phyloP scores from a whole-genome alignment of 2,329 filamentous ascomycete species.

The Cladophialophora bantiana region DNA sequence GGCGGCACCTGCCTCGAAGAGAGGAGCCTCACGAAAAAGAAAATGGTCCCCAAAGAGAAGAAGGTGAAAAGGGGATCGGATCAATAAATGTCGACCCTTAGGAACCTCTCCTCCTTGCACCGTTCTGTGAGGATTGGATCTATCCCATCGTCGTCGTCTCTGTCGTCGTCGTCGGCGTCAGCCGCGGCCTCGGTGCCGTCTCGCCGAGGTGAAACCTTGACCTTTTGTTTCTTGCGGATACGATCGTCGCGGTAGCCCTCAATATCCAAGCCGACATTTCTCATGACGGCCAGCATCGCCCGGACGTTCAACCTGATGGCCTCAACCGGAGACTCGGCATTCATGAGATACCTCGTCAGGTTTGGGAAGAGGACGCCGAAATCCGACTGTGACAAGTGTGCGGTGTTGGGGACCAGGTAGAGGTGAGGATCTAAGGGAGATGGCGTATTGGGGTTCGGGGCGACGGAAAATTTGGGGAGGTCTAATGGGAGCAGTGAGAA shows the following conservation, averaged over 20 bases:
- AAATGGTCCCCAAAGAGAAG: background rate
- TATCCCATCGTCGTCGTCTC: slow-evolving; percentile 9
- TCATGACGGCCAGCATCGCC: slow-evolving; percentile 42
- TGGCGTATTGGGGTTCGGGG: slow-evolving; percentile 40
- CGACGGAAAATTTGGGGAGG: slow-evolving; percentile 5
- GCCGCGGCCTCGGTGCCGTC: background rate
- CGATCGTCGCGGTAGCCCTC: slow-evolving; percentile 13
- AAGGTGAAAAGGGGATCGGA: background rate
- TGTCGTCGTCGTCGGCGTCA: slow-evolving; percentile 3
- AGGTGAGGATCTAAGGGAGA: slow-evolving; percentile 61
- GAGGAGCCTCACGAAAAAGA: background rate
- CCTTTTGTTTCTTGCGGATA: background rate
- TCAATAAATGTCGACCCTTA: slow-evolving; percentile 23
- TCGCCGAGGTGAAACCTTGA: background rate
- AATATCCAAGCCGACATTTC: slow-evolving; percentile 31
- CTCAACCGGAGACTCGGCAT: slow-evolving; percentile 50
- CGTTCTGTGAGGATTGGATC: slow-evolving; percentile 23
- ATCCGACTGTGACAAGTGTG: slow-evolving; percentile 82
- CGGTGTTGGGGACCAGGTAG: slow-evolving; percentile 76
- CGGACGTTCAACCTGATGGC: slow-evolving; percentile 44
- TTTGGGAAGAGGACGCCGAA: slow-evolving; percentile 84
- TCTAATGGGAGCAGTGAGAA: slow-evolving; percentile 23
- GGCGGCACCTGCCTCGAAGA: background rate
- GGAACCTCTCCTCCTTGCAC: slow-evolving; percentile 30
- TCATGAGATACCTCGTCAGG: slow-evolving; percentile 59